These are phyloP conservation scores for Cerrena zonata DNA, from an alignment of 1,284 basidiomycete genomes.

Conservation along the genomic window DNA sequence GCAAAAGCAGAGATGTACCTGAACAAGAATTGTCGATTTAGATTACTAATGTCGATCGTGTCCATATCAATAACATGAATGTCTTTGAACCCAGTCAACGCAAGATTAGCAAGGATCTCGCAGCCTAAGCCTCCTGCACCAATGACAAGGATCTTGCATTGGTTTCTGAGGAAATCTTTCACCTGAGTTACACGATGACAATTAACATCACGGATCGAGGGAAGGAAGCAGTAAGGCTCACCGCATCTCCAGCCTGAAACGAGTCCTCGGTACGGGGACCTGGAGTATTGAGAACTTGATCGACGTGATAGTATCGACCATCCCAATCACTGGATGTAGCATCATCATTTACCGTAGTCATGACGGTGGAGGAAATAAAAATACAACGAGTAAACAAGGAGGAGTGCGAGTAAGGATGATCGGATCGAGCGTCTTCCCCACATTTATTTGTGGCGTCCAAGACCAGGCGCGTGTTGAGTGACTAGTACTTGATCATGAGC, in stretches of 20 bases:
- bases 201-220: background rate
- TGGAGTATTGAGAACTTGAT: constrained; percentile 74
- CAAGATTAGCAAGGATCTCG: constrained; percentile 90
- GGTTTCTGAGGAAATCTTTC: constrained; percentile 78
- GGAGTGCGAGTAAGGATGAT: constrained; percentile 5
- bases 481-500: too few species aligned
- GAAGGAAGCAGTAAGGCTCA: constrained; percentile 33
- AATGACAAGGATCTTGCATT: constrained; percentile 93
- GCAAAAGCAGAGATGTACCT: constrained; percentile 46
- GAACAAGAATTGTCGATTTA: constrained; percentile 98
- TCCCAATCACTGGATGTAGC: constrained; percentile 53
- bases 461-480: too few species aligned
- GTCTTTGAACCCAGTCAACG: constrained; percentile 91
- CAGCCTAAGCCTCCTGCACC: constrained; percentile 93
- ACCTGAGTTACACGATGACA: constrained; percentile 44
- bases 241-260: constrained; percentile 70
- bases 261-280: constrained; percentile 76
- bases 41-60: constrained; percentile 97
- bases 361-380: constrained; percentile 28
- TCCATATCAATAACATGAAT: constrained; percentile 99
- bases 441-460: too few species aligned
- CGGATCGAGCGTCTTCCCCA: background rate
- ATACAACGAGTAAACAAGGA: constrained; percentile 1
- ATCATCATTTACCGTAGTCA: constrained; percentile 21
- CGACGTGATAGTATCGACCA: constrained; percentile 71